These are phyloP conservation scores for Quercus berberidifolia DNA, from an alignment of 306 rosid species.

Conservation along the genomic window DNA sequence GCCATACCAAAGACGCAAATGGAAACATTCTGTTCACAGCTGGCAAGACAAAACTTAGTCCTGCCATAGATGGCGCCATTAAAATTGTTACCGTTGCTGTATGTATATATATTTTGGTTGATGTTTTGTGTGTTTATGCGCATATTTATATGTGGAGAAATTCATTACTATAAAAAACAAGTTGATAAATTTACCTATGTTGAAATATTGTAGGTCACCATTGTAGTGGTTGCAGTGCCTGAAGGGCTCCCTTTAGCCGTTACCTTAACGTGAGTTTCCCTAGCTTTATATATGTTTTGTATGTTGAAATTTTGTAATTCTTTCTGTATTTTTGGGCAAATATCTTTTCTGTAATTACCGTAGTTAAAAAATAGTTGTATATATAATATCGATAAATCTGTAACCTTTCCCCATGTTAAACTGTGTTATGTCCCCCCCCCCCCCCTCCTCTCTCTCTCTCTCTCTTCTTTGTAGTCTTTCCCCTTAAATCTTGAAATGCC, in stretches of 20 bases:
- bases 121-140: not conserved
- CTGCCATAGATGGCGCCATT: conserved; percentile 84
- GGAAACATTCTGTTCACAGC: conserved; percentile 52
- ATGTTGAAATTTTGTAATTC: not conserved
- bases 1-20: conserved; percentile 51
- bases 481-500: not conserved
- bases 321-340: not conserved
- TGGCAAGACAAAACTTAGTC: conserved; percentile 64
- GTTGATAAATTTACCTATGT: not conserved
- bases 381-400: no score
- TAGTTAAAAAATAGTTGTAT: no score
- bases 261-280: conserved; percentile 76
- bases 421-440: no score
- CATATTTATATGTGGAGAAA: not conserved
- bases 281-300: not conserved
- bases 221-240: conserved; percentile 95
- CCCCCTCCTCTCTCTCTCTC: no score
- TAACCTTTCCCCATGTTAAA: no score
- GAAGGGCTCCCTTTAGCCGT: conserved; percentile 97
- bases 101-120: conserved; percentile 25
- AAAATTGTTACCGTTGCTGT: conserved; percentile 94
- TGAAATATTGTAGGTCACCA: conserved; percentile 63
- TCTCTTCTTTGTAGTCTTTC: no score
- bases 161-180: not conserved
- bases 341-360: not conserved